Evolutionary conservation across 495 filamentous ascomycete species (phyloP).

Genomic region (Diplogelasinospora grovesii): DNA sequence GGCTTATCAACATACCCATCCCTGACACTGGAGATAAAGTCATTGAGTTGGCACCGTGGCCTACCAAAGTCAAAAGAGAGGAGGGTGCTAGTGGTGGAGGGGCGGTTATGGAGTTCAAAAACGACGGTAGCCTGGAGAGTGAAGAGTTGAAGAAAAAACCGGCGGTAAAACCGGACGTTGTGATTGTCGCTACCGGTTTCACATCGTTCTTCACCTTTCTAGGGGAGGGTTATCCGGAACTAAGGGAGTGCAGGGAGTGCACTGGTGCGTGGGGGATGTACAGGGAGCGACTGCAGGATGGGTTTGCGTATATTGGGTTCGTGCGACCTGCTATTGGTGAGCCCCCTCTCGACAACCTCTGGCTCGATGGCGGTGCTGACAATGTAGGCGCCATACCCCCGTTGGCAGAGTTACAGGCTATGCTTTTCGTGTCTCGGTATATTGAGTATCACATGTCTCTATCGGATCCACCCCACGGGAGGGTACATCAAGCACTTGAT

Average conservation of each 20-base stretch:
- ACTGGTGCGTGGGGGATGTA: constrained; percentile 32
- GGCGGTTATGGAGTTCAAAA: constrained; percentile 3
- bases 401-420: constrained; percentile 38
- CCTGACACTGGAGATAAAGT: constrained; percentile 1
- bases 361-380: too few relatives aligned
- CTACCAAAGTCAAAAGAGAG: neutral
- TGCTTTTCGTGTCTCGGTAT: constrained; percentile 33
- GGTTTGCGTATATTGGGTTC: constrained; percentile 40
- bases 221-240: constrained; percentile 2
- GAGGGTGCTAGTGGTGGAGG: neutral
- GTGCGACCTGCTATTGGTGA: constrained; percentile 26
- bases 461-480: too few relatives aligned
- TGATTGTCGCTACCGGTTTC: constrained; percentile 35
- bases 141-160: constrained; percentile 7
- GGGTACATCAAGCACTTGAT: neutral
- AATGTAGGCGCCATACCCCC: constrained; percentile 43
- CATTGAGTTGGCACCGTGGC: constrained; percentile 13
- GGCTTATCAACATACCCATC: constrained; percentile 10
- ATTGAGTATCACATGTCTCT: constrained; percentile 13
- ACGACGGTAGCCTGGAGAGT: constrained; percentile 4
- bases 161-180: constrained; percentile 23
- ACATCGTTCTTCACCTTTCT: constrained; percentile 34
- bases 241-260: constrained; percentile 1
- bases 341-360: constrained; percentile 1
- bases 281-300: constrained; percentile 22